These are phyloP conservation scores for Kodamaea fungicola DNA, from an alignment of 1,139 yeast species.

Conservation along the genomic window DNA sequence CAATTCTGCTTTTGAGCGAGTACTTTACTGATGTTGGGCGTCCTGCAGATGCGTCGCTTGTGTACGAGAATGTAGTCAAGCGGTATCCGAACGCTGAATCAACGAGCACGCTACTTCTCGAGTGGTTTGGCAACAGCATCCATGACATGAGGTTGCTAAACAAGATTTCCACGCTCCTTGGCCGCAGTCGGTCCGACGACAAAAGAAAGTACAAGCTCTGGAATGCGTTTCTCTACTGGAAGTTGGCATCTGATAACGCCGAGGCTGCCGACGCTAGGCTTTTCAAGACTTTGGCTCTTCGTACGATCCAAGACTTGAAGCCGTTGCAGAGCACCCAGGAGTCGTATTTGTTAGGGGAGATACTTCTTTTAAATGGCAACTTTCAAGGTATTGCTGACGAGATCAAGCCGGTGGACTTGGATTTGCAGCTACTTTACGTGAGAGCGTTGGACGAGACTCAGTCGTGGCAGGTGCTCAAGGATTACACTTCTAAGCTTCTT, in stretches of 20 bases:
- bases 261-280: conserved; percentile 38
- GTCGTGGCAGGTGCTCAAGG: conserved; percentile 41
- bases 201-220: conserved; percentile 10
- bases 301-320: conserved; percentile 42
- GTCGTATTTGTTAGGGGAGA: conserved; percentile 48
- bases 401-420: conserved; percentile 34
- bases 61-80: conserved; percentile 56
- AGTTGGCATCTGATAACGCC: conserved; percentile 4
- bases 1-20: conserved; percentile 45
- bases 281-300: conserved; percentile 55
- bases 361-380: conserved; percentile 35
- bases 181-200: conserved; percentile 7
- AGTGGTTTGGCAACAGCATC: conserved; percentile 48
- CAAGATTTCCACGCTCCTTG: conserved; percentile 11
- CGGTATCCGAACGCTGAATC: conserved; percentile 47
- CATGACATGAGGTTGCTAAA: conserved; percentile 23
- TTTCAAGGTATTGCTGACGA: conserved; percentile 25
- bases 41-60: conserved; percentile 33
- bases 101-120: conserved; percentile 26
- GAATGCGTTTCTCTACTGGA: conserved; percentile 13
- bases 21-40: conserved; percentile 36
- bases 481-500: conserved; percentile 31
- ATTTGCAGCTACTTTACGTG: conserved; percentile 52
- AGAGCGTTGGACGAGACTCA: conserved; percentile 37
- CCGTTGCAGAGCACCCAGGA: conserved; percentile 57